These are phyloP conservation scores for Marsdenia floribunda DNA, from an alignment of 257 asterid species.

Conservation along the genomic window DNA sequence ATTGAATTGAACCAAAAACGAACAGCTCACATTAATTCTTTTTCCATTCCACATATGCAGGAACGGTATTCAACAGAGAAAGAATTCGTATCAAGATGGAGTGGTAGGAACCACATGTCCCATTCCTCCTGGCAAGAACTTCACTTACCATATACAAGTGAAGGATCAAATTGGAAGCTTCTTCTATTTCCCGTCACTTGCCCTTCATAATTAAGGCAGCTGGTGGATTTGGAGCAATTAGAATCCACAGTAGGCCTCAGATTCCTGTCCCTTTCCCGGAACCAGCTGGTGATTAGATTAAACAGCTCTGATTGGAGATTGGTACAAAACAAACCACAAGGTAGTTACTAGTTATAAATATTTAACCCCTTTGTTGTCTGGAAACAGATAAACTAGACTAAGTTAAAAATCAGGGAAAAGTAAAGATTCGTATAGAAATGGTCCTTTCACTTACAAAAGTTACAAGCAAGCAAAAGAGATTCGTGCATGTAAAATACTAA, in stretches of 20 bases:
- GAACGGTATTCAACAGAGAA: constrained; percentile 65
- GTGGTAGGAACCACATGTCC: constrained; percentile 67
- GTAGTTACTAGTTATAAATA: constrained; percentile 9
- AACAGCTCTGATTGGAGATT: constrained; percentile 57
- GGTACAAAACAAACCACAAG: constrained; percentile 57
- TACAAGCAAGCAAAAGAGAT: too few species aligned
- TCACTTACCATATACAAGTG: constrained; percentile 54
- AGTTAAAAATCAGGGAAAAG: background rate
- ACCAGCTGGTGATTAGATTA: constrained; percentile 54
- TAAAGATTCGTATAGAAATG: too few species aligned
- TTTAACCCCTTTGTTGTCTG: background rate
- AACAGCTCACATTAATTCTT: too few species aligned
- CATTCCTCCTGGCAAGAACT: constrained; percentile 65
- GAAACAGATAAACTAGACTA: background rate
- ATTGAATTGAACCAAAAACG: too few species aligned
- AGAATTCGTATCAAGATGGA: constrained; percentile 59
- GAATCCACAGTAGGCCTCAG: constrained; percentile 53
- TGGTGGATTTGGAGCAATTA: constrained; percentile 64
- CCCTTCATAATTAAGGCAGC: constrained; percentile 66
- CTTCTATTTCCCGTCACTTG: constrained; percentile 15
- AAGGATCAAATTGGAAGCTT: constrained; percentile 74
- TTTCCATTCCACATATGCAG: constrained; percentile 21
- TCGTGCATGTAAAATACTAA: background rate
- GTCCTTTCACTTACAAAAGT: too few species aligned
- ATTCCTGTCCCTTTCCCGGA: constrained; percentile 64